These are phyloP conservation scores for Phytophthora sansomeana DNA, from an alignment of 352 stramenopile species.

Conservation along the genomic window DNA sequence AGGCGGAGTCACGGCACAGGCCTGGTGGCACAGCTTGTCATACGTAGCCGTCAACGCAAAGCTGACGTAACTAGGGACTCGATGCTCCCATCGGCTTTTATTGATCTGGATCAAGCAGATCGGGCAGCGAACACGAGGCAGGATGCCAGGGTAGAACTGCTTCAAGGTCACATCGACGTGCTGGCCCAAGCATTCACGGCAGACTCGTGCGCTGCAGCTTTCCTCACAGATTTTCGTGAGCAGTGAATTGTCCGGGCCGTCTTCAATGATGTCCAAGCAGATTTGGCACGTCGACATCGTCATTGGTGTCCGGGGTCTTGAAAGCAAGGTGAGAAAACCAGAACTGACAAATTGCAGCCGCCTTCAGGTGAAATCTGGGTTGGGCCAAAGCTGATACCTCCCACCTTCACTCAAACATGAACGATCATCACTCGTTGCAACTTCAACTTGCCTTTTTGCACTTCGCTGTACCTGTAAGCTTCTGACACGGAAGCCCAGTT, in stretches of 20 bases:
- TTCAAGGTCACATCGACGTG: constrained; percentile 39
- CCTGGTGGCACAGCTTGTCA: constrained; percentile 30
- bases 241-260: constrained; percentile 1
- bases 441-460: constrained; percentile 3
- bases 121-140: constrained; percentile 42
- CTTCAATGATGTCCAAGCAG: constrained; percentile 37
- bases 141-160: constrained; percentile 39
- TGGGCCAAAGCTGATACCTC: not conserved
- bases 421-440: not conserved
- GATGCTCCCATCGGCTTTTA: constrained; percentile 28
- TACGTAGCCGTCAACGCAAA: constrained; percentile 13
- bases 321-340: not conserved
- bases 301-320: constrained; percentile 6
- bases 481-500: too few relatives aligned
- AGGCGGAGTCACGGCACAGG: constrained; percentile 30
- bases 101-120: constrained; percentile 32
- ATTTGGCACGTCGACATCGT: constrained; percentile 43
- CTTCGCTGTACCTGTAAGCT: too few relatives aligned
- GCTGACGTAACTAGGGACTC: not conserved
- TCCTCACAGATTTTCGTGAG: constrained; percentile 20
- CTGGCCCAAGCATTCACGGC: constrained; percentile 25
- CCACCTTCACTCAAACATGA: not conserved
- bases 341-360: not conserved
- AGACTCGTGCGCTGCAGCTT: constrained; percentile 33
- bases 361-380: not conserved